A percentile compares a stretch with the other conserved stretches of the same genome.
phyloP scores from a whole-genome alignment of 495 filamentous ascomycete species.

The Chaetomium cochliodes region DNA sequence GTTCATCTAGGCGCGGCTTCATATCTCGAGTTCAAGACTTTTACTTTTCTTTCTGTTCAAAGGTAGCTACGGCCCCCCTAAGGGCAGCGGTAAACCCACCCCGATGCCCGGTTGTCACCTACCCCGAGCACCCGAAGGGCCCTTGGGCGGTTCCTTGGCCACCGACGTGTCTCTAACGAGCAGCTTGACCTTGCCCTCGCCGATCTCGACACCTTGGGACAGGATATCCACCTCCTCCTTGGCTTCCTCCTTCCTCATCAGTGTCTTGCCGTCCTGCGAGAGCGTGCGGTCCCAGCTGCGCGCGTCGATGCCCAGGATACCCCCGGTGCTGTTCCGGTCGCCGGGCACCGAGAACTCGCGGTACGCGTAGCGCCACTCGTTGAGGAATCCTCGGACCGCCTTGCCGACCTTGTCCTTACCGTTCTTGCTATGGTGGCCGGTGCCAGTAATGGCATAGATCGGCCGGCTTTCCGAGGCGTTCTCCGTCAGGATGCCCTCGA shows the following conservation, averaged over 20 bases:
- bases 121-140: conserved; percentile 42
- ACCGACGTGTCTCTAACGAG: conserved; percentile 50
- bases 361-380: conserved; percentile 94
- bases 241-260: conserved; percentile 54
- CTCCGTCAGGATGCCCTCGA: conserved; percentile 81
- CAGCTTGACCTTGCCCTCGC: conserved; percentile 59
- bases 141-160: conserved; percentile 41
- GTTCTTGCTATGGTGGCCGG: conserved; percentile 96
- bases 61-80: background rate
- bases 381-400: conserved; percentile 83
- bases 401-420: conserved; percentile 99
- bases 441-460: conserved; percentile 93
- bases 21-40: conserved; percentile 1
- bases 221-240: conserved; percentile 60
- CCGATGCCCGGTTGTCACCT: conserved; percentile 27
- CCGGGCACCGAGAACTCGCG: conserved; percentile 95
- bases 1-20: background rate
- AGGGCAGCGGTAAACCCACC: background rate
- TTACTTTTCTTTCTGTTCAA: background rate
- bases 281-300: conserved; percentile 79
- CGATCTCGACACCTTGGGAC: conserved; percentile 58
- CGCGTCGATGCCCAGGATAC: conserved; percentile 91
- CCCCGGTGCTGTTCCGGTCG: conserved; percentile 84
- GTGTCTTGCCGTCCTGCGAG: conserved; percentile 43
- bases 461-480: conserved; percentile 70